Conservation (phyloP, 495 filamentous ascomycete species). For the Penicillium diatomitis region DNA sequence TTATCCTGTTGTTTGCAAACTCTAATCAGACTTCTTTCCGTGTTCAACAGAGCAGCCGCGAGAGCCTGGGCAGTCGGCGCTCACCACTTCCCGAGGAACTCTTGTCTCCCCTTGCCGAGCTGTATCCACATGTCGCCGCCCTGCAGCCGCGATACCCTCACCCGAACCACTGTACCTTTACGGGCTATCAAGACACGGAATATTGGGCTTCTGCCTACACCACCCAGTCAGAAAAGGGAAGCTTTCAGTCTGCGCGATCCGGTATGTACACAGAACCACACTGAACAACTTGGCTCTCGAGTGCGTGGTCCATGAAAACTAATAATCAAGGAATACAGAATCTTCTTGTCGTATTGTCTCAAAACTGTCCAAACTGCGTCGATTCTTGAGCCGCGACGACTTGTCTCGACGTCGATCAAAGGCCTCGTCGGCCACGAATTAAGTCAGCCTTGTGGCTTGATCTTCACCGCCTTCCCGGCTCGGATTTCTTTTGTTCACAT, state of each 20-base stretch:
- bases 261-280: no score
- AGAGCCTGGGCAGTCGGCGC: slow-evolving; percentile 18
- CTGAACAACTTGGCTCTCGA: no score
- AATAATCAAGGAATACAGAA: slow-evolving; percentile 2
- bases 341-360: slow-evolving; percentile 22
- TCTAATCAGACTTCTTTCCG: slow-evolving; percentile 6
- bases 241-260: no score
- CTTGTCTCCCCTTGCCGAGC: slow-evolving; percentile 28
- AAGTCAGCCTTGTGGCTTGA: no score
- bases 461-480: no score
- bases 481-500: no score
- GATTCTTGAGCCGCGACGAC: slow-evolving; percentile 27
- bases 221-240: slow-evolving; percentile 7
- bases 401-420: slow-evolving; percentile 16
- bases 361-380: slow-evolving; percentile 23
- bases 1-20: not conserved
- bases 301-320: no score
- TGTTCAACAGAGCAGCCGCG: slow-evolving; percentile 7
- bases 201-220: slow-evolving; percentile 34
- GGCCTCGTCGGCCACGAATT: not conserved
- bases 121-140: slow-evolving; percentile 35
- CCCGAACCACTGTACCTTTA: slow-evolving; percentile 28
- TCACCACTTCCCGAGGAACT: slow-evolving; percentile 24
- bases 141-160: slow-evolving; percentile 28
- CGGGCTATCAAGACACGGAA: slow-evolving; percentile 26